Percentiles rank a stretch among this genome's conserved stretches.
Evolutionary conservation across 176 grass and related monocot species (phyloP).

Genomic region (Bothriochloa decipiens): DNA sequence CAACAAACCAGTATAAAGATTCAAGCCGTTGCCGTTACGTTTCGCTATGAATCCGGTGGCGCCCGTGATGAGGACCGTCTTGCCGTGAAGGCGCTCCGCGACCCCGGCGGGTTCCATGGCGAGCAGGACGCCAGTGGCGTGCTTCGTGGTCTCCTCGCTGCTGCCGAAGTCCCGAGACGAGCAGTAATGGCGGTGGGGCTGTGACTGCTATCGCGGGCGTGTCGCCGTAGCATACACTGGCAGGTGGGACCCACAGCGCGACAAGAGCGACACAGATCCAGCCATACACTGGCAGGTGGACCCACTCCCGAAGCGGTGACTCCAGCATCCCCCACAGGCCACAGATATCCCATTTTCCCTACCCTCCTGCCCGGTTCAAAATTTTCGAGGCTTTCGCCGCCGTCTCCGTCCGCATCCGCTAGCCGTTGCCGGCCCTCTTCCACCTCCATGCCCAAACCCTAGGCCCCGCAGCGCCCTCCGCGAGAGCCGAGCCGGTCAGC

Average conservation of each 20-base stretch:
- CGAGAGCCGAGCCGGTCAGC: constrained; percentile 22
- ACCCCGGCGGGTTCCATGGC: constrained; percentile 5
- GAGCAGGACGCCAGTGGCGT: neutral
- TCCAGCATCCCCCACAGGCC: neutral
- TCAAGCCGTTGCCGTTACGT: neutral
- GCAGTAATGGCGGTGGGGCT: neutral
- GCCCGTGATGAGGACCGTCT: constrained; percentile 35
- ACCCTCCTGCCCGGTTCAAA: constrained; percentile 58
- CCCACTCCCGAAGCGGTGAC: neutral
- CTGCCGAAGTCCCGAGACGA: too few species aligned
- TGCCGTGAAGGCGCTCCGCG: constrained; percentile 1
- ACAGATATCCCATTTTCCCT: neutral
- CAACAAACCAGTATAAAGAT: neutral
- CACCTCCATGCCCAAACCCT: constrained; percentile 47
- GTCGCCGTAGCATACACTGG: neutral
- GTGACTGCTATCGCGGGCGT: too few species aligned
- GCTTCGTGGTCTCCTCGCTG: neutral
- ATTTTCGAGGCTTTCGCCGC: constrained; percentile 37
- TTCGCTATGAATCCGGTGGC: constrained; percentile 43
- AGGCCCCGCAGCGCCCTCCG: constrained; percentile 12
- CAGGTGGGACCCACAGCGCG: neutral
- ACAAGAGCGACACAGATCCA: too few species aligned
- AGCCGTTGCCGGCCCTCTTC: constrained; percentile 31
- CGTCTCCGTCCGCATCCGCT: neutral
- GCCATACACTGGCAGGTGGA: neutral